These are phyloP conservation scores for Dictyostelium intermedium DNA, from an alignment of 78 protist genomes.

Conservation along the genomic window DNA sequence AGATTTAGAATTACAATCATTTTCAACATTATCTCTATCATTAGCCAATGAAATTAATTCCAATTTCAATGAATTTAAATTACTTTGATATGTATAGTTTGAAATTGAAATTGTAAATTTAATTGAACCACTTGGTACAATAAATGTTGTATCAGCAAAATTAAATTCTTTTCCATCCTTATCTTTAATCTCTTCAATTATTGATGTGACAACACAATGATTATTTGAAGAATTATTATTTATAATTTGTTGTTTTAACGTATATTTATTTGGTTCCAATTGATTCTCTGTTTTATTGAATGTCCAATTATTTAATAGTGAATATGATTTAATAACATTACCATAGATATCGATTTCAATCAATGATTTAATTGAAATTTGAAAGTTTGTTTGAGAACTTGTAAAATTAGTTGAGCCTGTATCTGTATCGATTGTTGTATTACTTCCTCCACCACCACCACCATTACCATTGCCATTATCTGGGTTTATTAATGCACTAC, in stretches of 20 bases:
- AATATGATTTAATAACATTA: not conserved
- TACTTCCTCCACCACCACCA: not conserved
- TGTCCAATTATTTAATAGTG: not conserved
- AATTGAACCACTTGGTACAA: not conserved
- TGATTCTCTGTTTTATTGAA: not conserved
- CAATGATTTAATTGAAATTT: not conserved
- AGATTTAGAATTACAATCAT: not conserved
- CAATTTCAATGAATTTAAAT: conserved; percentile 13
- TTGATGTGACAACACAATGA: not conserved
- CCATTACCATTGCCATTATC: not conserved
- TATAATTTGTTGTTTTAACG: not conserved
- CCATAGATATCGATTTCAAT: not conserved
- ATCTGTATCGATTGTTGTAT: not conserved
- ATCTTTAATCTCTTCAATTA: not conserved
- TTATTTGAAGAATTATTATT: not conserved
- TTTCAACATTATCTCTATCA: not conserved
- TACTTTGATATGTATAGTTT: not conserved
- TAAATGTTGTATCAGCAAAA: conserved; percentile 7
- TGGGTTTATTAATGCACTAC: not conserved
- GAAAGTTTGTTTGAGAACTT: not conserved
- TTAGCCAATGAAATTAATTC: not conserved
- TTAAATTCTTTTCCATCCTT: not conserved
- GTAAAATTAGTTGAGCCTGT: not conserved
- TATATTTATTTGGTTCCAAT: not conserved
- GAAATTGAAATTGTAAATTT: not conserved